phyloP scores from a whole-genome alignment of 108 stramenopile species.

The Skeletonema potamos region DNA sequence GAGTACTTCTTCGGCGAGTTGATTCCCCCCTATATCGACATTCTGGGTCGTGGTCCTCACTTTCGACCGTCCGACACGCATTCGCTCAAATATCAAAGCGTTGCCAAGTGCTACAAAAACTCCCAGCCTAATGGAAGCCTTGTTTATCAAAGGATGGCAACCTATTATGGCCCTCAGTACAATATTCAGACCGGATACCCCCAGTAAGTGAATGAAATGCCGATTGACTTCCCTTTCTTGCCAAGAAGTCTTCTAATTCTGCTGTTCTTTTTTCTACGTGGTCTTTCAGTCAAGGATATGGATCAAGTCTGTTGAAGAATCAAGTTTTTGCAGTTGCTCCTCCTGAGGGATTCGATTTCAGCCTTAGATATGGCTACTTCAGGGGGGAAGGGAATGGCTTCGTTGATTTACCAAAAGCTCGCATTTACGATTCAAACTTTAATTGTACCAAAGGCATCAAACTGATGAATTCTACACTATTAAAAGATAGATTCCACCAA shows the following conservation, averaged over 20 bases:
- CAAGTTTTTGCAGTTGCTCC: constrained; percentile 42
- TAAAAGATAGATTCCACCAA: constrained; percentile 24
- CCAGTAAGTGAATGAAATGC: constrained; percentile 27
- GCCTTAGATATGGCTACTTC: constrained; percentile 34
- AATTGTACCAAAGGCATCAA: constrained; percentile 82
- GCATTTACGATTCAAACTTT: constrained; percentile 65
- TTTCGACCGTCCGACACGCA: constrained; percentile 58
- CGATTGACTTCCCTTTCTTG: background rate
- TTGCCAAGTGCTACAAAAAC: constrained; percentile 81
- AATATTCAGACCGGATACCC: constrained; percentile 74
- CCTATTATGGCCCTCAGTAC: constrained; percentile 84
- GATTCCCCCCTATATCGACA: constrained; percentile 79
- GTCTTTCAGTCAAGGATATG: constrained; percentile 58
- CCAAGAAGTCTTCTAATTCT: background rate
- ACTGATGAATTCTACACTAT: constrained; percentile 64
- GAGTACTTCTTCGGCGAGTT: constrained; percentile 79
- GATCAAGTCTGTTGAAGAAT: constrained; percentile 27
- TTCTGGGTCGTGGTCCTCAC: constrained; percentile 70
- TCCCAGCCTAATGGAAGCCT: constrained; percentile 60
- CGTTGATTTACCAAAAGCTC: constrained; percentile 69
- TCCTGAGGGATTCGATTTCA: constrained; percentile 28
- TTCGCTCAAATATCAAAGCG: constrained; percentile 52
- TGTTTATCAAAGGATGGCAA: constrained; percentile 72
- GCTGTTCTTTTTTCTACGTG: background rate
- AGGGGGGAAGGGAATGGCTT: constrained; percentile 47